Percentiles rank a stretch among this genome's conserved stretches.
Evolutionary conservation across 2,329 filamentous ascomycete genomes (phyloP).

Genomic region (Cryphonectria carpinicola): DNA sequence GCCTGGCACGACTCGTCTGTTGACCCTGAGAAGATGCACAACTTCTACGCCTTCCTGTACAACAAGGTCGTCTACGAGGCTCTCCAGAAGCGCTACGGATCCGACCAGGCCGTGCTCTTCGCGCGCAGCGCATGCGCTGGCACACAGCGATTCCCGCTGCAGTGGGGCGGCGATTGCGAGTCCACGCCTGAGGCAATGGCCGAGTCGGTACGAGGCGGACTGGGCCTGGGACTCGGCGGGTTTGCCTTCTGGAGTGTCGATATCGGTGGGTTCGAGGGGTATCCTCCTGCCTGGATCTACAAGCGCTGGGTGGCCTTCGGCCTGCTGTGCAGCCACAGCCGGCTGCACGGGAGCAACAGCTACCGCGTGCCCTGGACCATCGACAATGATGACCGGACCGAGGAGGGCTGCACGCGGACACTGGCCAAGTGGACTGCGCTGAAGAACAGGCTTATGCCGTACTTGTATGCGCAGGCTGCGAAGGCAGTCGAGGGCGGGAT

Average conservation of each 20-base stretch:
- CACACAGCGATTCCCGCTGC: constrained; percentile 69
- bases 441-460: constrained; percentile 58
- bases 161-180: constrained; percentile 78
- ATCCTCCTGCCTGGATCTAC: constrained; percentile 69
- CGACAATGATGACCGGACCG: constrained; percentile 63
- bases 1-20: constrained; percentile 63
- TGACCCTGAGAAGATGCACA: constrained; percentile 72
- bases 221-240: constrained; percentile 36
- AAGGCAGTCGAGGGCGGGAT: constrained; percentile 29
- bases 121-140: constrained; percentile 70
- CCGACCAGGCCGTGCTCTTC: constrained; percentile 64
- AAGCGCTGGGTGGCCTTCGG: constrained; percentile 82
- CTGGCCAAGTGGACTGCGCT: constrained; percentile 53
- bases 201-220: constrained; percentile 51
- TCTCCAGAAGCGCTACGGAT: constrained; percentile 57
- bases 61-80: constrained; percentile 72
- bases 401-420: constrained; percentile 57
- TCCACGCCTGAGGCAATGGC: constrained; percentile 74
- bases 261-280: constrained; percentile 62
- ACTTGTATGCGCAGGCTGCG: constrained; percentile 51
- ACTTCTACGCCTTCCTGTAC: constrained; percentile 76
- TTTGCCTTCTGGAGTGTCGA: constrained; percentile 40
- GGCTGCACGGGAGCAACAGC: constrained; percentile 70
- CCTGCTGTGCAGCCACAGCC: constrained; percentile 69
- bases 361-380: constrained; percentile 79